phyloP scores from a whole-genome alignment of 2,329 filamentous ascomycete species.

The Hypoxylon sp. region DNA sequence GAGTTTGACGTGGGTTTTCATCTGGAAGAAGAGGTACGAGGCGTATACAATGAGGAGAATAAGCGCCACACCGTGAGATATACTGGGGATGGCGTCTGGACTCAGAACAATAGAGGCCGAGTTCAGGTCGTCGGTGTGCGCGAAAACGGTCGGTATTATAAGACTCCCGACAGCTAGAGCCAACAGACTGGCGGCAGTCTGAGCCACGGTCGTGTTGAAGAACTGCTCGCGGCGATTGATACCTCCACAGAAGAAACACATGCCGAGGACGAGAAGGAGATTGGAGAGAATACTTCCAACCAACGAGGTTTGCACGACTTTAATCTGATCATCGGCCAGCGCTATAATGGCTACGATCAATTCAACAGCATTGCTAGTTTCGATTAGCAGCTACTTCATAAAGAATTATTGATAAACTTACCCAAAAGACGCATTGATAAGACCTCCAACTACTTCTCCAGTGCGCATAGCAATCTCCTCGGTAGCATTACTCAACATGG shows the following conservation, averaged over 20 bases:
- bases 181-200: constrained; percentile 85
- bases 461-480: constrained; percentile 87
- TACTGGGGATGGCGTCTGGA: constrained; percentile 68
- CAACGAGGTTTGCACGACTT: constrained; percentile 92
- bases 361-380: constrained; percentile 80
- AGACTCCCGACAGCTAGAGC: constrained; percentile 82
- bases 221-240: constrained; percentile 82
- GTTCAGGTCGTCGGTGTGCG: constrained; percentile 59
- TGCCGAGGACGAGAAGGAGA: constrained; percentile 86
- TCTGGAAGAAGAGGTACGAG: constrained; percentile 89
- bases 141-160: constrained; percentile 91
- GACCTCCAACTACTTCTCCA: constrained; percentile 86
- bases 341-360: constrained; percentile 91
- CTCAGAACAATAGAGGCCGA: constrained; percentile 59
- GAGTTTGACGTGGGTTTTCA: constrained; percentile 83
- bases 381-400: constrained; percentile 21
- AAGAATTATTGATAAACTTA: constrained; percentile 56
- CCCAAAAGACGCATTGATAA: constrained; percentile 92
- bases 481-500: constrained; percentile 86
- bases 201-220: constrained; percentile 93
- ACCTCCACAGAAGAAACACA: constrained; percentile 92
- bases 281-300: constrained; percentile 94
- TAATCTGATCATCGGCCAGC: constrained; percentile 76
- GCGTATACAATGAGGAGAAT: constrained; percentile 87
- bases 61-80: constrained; percentile 80